Conservation (phyloP, 1,139 yeast species). For the Scheffersomyces insectosa region DNA sequence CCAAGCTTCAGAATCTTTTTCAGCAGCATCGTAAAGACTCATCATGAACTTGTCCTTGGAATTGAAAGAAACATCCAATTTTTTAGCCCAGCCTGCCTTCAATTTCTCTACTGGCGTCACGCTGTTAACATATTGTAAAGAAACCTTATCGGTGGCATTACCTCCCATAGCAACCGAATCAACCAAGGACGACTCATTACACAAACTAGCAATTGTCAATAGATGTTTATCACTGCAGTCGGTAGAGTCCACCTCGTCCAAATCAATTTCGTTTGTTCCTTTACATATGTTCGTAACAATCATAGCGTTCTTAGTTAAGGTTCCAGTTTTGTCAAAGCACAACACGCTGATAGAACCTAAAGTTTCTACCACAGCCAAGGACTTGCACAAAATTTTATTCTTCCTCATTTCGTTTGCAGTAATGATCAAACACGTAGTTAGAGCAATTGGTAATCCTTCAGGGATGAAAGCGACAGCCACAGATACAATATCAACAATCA, state of each 20-base stretch:
- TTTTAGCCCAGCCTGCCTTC: slow-evolving; percentile 20
- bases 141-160: slow-evolving; percentile 53
- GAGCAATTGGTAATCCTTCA: slow-evolving; percentile 38
- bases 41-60: slow-evolving; percentile 53
- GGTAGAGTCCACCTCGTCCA: slow-evolving; percentile 10
- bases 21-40: slow-evolving; percentile 22
- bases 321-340: slow-evolving; percentile 39
- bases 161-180: slow-evolving; percentile 35
- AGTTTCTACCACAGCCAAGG: slow-evolving; percentile 33
- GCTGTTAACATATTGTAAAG: slow-evolving; percentile 36
- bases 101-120: slow-evolving; percentile 12
- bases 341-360: slow-evolving; percentile 37
- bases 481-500: slow-evolving; percentile 34
- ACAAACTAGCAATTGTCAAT: slow-evolving; percentile 33
- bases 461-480: slow-evolving; percentile 37
- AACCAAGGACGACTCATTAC: slow-evolving; percentile 39
- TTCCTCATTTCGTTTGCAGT: slow-evolving; percentile 32
- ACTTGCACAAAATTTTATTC: slow-evolving; percentile 30
- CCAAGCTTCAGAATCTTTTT: slow-evolving; percentile 10
- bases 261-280: slow-evolving; percentile 19
- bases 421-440: slow-evolving; percentile 34
- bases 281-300: slow-evolving; percentile 26
- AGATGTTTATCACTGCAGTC: slow-evolving; percentile 13
- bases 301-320: slow-evolving; percentile 37
- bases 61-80: slow-evolving; percentile 42